Percentiles rank a stretch among this genome's conserved stretches.
Conservation (phyloP, 73 alveolate species). For the Urostyla sp. region DNA sequence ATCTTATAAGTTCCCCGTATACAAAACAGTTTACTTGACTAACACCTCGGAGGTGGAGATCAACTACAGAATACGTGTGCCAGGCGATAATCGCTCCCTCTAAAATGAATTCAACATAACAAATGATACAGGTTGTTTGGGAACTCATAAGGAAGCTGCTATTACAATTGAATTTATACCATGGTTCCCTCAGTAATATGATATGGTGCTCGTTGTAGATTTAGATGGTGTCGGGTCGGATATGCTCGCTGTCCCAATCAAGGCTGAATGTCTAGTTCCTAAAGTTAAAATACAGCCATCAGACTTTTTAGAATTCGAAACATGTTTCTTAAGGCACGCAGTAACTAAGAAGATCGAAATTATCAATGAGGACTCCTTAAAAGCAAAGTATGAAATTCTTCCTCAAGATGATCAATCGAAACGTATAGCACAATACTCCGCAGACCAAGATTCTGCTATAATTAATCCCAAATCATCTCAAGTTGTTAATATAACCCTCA, state of each 20-base stretch:
- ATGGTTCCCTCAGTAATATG: slow-evolving; percentile 92
- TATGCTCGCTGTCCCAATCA: slow-evolving; percentile 97
- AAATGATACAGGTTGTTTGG: slow-evolving; percentile 95
- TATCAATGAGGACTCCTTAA: slow-evolving; percentile 94
- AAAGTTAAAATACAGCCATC: slow-evolving; percentile 98
- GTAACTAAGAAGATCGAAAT: slow-evolving; percentile 91
- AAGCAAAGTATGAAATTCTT: slow-evolving; percentile 98
- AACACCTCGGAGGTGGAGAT: slow-evolving; percentile 99
- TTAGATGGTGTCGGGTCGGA: slow-evolving; percentile 99
- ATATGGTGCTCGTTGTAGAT: slow-evolving; percentile 98
- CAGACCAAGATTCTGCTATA: slow-evolving; percentile 96
- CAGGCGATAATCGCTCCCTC: slow-evolving; percentile 99
- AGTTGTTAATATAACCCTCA: slow-evolving; percentile 89
- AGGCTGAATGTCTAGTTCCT: slow-evolving; percentile 99
- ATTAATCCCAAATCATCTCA: slow-evolving; percentile 91
- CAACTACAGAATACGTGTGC: slow-evolving; percentile 96
- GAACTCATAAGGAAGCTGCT: slow-evolving; percentile 90
- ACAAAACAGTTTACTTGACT: slow-evolving; percentile 92
- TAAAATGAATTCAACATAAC: slow-evolving; percentile 98
- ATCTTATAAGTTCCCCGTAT: slow-evolving; percentile 96
- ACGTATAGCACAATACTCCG: slow-evolving; percentile 92
- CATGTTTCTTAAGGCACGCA: slow-evolving; percentile 97
- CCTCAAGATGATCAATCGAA: slow-evolving; percentile 98
- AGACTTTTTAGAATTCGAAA: slow-evolving; percentile 96
- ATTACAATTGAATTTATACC: slow-evolving; percentile 98